Conservation (phyloP, 805 yeast species). For the Kregervanrija fluxuum region DNA sequence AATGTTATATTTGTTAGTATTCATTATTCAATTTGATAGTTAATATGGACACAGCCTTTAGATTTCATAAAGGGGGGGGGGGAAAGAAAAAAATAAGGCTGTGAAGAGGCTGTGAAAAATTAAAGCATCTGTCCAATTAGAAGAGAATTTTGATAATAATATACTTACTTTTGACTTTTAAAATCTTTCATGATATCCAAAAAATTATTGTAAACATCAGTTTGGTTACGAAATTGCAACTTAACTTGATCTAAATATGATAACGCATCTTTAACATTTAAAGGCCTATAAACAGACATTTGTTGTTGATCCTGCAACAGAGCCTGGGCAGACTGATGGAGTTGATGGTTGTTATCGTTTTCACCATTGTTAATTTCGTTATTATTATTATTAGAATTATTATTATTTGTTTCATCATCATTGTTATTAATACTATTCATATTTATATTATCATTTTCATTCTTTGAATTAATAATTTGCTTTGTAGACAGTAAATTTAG, state of each 20-base stretch:
- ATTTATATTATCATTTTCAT: too few relatives aligned
- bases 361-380: neutral
- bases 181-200: conserved; percentile 98
- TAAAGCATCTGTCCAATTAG: neutral
- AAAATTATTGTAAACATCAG: conserved; percentile 93
- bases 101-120: neutral
- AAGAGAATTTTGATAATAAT: too few relatives aligned
- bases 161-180: conserved; percentile 73
- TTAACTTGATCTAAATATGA: conserved; percentile 95
- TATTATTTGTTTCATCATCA: too few relatives aligned
- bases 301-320: conserved; percentile 17
- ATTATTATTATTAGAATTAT: too few relatives aligned
- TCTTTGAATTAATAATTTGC: conserved; percentile 4
- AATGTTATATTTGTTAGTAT: conserved; percentile 15
- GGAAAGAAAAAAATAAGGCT: neutral
- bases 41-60: too few relatives aligned
- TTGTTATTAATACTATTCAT: too few relatives aligned
- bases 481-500: conserved; percentile 27
- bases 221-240: conserved; percentile 82
- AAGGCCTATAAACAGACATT: conserved; percentile 52
- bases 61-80: too few relatives aligned
- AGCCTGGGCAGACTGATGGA: conserved; percentile 1
- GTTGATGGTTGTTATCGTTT: conserved; percentile 9
- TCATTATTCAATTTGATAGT: too few relatives aligned
- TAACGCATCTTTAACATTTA: conserved; percentile 93